A percentile compares a stretch with the other conserved stretches of the same genome.
phyloP scores from a whole-genome alignment of 2,329 filamentous ascomycete species.

The Beauveria asiatica region DNA sequence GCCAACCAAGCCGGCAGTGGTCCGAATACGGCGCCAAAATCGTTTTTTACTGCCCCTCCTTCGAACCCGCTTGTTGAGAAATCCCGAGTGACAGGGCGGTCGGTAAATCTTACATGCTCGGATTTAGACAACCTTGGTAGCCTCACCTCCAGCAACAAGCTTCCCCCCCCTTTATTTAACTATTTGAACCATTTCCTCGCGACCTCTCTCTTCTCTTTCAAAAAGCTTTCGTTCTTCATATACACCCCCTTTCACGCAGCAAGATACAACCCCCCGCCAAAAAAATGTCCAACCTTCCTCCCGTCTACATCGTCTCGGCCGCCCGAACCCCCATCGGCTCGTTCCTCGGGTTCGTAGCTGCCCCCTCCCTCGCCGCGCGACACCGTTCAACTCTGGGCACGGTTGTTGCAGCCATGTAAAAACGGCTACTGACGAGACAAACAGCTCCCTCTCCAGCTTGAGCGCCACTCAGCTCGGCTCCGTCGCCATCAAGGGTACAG shows the following conservation, averaged over 20 bases:
- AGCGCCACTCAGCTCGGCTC: slow-evolving; percentile 81
- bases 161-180: background rate
- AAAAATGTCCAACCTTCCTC: slow-evolving; percentile 71
- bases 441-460: slow-evolving; percentile 78
- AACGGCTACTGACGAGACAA: slow-evolving; percentile 1
- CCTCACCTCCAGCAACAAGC: background rate
- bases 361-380: slow-evolving; percentile 9
- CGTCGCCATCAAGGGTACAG: slow-evolving; percentile 81
- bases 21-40: slow-evolving; percentile 12
- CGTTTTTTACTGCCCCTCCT: slow-evolving; percentile 2
- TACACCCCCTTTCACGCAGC: background rate
- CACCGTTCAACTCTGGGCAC: background rate
- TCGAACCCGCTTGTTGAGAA: background rate
- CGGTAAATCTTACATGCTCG: background rate
- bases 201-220: background rate
- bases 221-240: slow-evolving; percentile 9
- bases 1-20: background rate
- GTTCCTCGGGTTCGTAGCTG: slow-evolving; percentile 68
- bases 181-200: slow-evolving; percentile 10
- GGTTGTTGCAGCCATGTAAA: background rate
- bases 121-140: background rate
- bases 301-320: slow-evolving; percentile 93
- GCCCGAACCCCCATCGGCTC: slow-evolving; percentile 86
- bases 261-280: slow-evolving; percentile 26
- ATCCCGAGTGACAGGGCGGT: slow-evolving; percentile 7